phyloP scores from a whole-genome alignment of 2,329 filamentous ascomycete species.

The Ophiocordyceps polyrhachis-furcata region DNA sequence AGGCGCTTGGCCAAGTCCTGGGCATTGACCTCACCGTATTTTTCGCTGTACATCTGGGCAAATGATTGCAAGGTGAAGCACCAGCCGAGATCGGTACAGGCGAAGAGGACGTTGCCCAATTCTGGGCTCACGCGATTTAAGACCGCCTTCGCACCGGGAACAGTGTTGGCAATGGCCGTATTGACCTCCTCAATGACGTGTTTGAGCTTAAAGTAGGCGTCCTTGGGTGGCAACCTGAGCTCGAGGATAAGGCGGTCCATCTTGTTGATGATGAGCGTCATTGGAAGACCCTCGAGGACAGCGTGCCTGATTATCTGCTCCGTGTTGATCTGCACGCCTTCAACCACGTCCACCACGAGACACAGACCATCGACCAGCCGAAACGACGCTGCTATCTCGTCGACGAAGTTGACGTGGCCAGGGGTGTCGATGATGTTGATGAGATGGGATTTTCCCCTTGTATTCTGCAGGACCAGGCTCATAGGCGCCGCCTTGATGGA shows the following conservation, averaged over 20 bases:
- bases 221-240: conserved; percentile 78
- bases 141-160: conserved; percentile 57
- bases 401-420: conserved; percentile 95
- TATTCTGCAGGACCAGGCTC: conserved; percentile 76
- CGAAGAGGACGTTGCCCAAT: conserved; percentile 95
- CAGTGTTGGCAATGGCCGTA: conserved; percentile 74
- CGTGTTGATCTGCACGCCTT: conserved; percentile 96
- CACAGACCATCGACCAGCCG: conserved; percentile 83
- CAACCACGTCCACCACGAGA: conserved; percentile 85
- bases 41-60: conserved; percentile 88
- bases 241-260: conserved; percentile 91
- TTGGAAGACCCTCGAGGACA: conserved; percentile 69
- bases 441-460: conserved; percentile 84
- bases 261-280: conserved; percentile 91
- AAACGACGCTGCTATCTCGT: conserved; percentile 80
- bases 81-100: conserved; percentile 87
- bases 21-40: conserved; percentile 62
- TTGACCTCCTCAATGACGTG: conserved; percentile 98
- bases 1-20: conserved; percentile 69
- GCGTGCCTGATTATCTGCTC: conserved; percentile 96
- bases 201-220: conserved; percentile 98
- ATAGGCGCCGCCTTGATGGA: conserved; percentile 90
- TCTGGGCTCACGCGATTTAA: conserved; percentile 75
- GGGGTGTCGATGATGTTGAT: conserved; percentile 93
- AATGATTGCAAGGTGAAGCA: conserved; percentile 91